phyloP scores from a whole-genome alignment of 2,329 filamentous ascomycete species.

The Fusarium sublunatum region DNA sequence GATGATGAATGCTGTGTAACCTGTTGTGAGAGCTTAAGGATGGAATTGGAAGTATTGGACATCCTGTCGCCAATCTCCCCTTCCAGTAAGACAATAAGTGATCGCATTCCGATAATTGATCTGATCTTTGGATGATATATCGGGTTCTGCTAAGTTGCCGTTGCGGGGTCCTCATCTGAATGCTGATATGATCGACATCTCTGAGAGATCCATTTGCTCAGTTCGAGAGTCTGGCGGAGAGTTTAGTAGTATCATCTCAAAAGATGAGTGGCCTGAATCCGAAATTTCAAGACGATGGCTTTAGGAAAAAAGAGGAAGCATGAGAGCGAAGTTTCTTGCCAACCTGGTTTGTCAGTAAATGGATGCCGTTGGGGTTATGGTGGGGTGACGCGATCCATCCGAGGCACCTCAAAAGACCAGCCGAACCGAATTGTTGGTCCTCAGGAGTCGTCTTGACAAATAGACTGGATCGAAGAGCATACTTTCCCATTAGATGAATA shows the following conservation, averaged over 20 bases:
- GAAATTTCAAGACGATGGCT: neutral
- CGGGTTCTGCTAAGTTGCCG: neutral
- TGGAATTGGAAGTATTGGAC: neutral
- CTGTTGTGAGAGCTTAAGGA: no score
- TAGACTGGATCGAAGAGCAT: neutral
- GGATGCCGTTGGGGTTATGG: constrained; percentile 35
- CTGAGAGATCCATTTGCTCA: neutral
- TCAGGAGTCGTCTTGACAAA: constrained; percentile 6
- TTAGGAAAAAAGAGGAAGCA: neutral
- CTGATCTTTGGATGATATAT: neutral
- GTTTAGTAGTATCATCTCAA: neutral
- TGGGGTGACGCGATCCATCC: constrained; percentile 38
- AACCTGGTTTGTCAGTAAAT: constrained; percentile 14
- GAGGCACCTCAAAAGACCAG: constrained; percentile 19
- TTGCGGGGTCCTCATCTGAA: constrained; percentile 20
- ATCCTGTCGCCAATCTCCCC: no score
- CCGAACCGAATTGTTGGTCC: constrained; percentile 13
- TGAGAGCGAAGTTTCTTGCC: constrained; percentile 7
- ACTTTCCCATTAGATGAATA: neutral
- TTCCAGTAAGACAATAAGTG: neutral
- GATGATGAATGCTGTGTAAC: neutral
- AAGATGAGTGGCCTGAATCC: neutral
- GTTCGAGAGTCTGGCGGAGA: neutral
- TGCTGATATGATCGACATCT: neutral
- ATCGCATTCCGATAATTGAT: neutral